These are phyloP conservation scores for Citeromyces nyonsensis DNA, from an alignment of 805 yeast genomes.

Conservation along the genomic window DNA sequence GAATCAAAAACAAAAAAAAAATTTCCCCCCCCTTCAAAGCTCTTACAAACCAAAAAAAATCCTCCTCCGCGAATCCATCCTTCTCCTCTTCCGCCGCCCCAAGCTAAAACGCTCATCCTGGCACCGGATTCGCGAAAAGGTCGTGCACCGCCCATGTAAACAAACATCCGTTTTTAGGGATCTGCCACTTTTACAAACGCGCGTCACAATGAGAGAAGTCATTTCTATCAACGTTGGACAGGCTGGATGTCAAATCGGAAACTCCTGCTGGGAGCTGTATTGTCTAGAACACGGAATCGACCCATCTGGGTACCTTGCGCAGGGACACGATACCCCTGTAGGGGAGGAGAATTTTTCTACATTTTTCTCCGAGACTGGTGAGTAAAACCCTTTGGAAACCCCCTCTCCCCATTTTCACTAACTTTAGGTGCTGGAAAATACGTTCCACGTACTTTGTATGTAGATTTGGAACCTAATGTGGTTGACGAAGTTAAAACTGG, in stretches of 20 bases:
- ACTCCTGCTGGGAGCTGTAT: conserved; percentile 90
- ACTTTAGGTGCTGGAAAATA: conserved; percentile 83
- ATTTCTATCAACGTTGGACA: conserved; percentile 45
- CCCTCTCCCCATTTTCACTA: too few species aligned
- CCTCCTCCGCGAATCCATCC: too few species aligned
- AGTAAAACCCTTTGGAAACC: too few species aligned
- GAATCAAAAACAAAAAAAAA: too few species aligned
- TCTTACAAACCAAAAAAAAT: too few species aligned
- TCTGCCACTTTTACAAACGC: not conserved
- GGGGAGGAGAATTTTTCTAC: conserved; percentile 86
- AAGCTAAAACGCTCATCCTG: too few species aligned
- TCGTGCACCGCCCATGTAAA: too few species aligned
- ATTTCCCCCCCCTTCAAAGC: too few species aligned
- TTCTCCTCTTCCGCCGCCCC: too few species aligned
- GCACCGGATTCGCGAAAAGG: too few species aligned
- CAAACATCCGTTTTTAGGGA: too few species aligned
- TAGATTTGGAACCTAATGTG: conserved; percentile 91
- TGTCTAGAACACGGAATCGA: conserved; percentile 86
- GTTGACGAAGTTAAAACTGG: conserved; percentile 75
- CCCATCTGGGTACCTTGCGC: conserved; percentile 73
- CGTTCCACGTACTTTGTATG: conserved; percentile 87
- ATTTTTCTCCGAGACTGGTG: conserved; percentile 79
- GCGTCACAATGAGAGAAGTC: conserved; percentile 40
- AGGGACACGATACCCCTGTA: too few species aligned
- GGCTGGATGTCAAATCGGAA: conserved; percentile 94